phyloP scores from a whole-genome alignment of 2,329 filamentous ascomycete species.

The Waltergamsia citrina region DNA sequence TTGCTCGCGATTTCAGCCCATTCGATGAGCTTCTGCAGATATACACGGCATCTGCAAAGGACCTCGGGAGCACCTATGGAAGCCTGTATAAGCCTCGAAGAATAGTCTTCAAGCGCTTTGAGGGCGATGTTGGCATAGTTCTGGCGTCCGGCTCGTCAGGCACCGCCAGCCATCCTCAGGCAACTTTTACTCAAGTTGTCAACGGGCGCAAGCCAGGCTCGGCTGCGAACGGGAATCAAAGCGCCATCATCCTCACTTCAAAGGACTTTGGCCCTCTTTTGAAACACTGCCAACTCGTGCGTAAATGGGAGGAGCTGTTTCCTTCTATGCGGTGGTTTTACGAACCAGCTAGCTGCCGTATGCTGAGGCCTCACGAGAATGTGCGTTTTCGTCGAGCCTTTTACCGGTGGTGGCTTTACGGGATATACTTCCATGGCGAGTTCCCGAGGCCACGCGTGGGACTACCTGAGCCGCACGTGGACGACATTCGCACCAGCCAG shows the following conservation, averaged over 20 bases:
- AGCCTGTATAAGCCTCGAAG: constrained; percentile 27
- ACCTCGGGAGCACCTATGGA: constrained; percentile 17
- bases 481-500: constrained; percentile 30
- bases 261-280: constrained; percentile 22
- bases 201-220: constrained; percentile 10
- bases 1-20: constrained; percentile 31
- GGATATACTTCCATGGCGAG: constrained; percentile 40
- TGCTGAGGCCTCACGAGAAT: constrained; percentile 30
- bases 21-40: constrained; percentile 36
- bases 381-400: constrained; percentile 38
- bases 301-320: constrained; percentile 27
- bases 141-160: constrained; percentile 7
- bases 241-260: constrained; percentile 18
- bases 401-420: constrained; percentile 46
- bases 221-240: neutral
- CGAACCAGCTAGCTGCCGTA: constrained; percentile 32
- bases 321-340: constrained; percentile 37
- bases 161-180: neutral
- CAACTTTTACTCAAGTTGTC: constrained; percentile 10
- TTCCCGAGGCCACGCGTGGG: constrained; percentile 24
- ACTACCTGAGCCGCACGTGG: constrained; percentile 26
- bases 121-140: constrained; percentile 18
- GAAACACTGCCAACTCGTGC: constrained; percentile 23
- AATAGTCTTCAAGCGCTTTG: constrained; percentile 26
- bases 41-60: constrained; percentile 29